Conservation (phyloP, 2,329 filamentous ascomycete genomes). For the Trichophaea hybrida region DNA sequence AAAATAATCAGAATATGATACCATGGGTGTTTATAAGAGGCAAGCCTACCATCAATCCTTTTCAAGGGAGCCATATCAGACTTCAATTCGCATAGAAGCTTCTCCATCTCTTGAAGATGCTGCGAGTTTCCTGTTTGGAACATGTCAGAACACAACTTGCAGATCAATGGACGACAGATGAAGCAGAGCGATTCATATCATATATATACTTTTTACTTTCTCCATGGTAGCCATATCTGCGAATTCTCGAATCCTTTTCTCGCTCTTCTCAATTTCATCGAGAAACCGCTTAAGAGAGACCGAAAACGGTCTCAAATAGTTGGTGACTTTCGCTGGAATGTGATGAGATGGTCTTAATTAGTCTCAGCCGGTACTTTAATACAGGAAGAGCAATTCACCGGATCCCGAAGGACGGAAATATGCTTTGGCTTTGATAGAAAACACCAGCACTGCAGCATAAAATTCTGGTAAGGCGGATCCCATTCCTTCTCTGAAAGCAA, state of each 20-base stretch:
- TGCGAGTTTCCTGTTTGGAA: neutral
- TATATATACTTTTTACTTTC: neutral
- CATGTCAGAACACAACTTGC: neutral
- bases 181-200: neutral
- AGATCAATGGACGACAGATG: neutral
- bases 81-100: neutral
- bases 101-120: neutral
- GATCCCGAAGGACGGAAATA: neutral
- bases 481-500: neutral
- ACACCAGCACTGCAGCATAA: no score
- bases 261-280: conserved; percentile 2
- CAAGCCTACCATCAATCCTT: no score
- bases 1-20: neutral
- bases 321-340: neutral
- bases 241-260: conserved; percentile 1
- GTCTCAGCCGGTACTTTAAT: neutral
- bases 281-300: conserved; percentile 1
- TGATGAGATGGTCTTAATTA: neutral
- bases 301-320: neutral
- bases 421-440: conserved; percentile 3
- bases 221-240: conserved; percentile 11
- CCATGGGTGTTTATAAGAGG: neutral
- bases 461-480: conserved; percentile 1
- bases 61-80: neutral
- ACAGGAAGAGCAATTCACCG: neutral